Evolutionary conservation across 2,329 filamentous ascomycete genomes (phyloP).

Genomic region (Colletotrichum sp.): DNA sequence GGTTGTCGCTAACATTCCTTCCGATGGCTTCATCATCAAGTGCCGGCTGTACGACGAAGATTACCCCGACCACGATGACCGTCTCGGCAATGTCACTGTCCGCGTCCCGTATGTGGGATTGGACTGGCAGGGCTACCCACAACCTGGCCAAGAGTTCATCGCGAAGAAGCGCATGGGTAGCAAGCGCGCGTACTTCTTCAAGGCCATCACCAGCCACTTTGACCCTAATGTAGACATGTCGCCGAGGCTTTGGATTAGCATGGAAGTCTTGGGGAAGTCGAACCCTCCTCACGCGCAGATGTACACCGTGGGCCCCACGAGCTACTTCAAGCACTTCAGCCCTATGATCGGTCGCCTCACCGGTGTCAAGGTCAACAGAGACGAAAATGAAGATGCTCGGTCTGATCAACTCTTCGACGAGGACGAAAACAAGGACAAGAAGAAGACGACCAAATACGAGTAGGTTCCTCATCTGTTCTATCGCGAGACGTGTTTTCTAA

Average conservation of each 20-base stretch:
- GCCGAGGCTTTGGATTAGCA: constrained; percentile 74
- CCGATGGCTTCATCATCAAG: constrained; percentile 82
- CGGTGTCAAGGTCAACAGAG: constrained; percentile 71
- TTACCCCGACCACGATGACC: constrained; percentile 82
- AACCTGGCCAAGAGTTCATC: constrained; percentile 63
- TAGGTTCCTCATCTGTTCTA: constrained; percentile 42
- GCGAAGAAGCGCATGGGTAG: constrained; percentile 86
- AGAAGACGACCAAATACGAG: constrained; percentile 76
- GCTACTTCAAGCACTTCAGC: constrained; percentile 84
- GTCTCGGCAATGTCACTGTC: constrained; percentile 85
- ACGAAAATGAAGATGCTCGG: constrained; percentile 54
- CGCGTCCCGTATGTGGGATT: constrained; percentile 64
- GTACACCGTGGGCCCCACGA: constrained; percentile 79
- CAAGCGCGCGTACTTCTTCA: constrained; percentile 82
- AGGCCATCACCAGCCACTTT: constrained; percentile 69
- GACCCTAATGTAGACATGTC: constrained; percentile 68
- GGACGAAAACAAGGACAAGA: constrained; percentile 39
- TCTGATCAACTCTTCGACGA: constrained; percentile 23
- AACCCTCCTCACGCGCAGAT: constrained; percentile 70
- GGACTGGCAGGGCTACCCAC: constrained; percentile 71
- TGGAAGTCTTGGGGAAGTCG: constrained; percentile 79
- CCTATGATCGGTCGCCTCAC: constrained; percentile 85
- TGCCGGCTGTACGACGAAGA: constrained; percentile 92
- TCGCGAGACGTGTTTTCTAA: background rate
- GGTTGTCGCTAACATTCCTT: constrained; percentile 86